A percentile compares a stretch with the other conserved stretches of the same genome.
Conservation (phyloP, 148 eudicot species). For the Arbutus unedo region DNA sequence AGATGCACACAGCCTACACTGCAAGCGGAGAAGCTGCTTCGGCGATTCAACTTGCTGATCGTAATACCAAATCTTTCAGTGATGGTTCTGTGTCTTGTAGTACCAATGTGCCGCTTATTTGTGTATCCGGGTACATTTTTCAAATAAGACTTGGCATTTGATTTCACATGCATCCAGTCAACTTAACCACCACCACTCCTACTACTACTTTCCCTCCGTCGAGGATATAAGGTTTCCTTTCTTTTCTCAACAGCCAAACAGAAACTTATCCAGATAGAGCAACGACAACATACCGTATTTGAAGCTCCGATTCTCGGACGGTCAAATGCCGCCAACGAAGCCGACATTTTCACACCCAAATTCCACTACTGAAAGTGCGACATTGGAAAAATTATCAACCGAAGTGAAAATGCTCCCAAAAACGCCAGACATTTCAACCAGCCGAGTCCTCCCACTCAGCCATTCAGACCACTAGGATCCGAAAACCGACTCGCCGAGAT, state of each 20-base stretch:
- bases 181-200: not conserved
- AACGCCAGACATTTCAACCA: conserved; percentile 9
- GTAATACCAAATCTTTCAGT: not conserved
- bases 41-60: not conserved
- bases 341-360: conserved; percentile 41
- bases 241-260: not conserved
- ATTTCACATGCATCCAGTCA: conserved; percentile 5
- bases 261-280: not conserved
- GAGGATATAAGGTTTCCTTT: not conserved
- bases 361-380: not conserved
- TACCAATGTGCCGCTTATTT: not conserved
- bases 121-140: not conserved
- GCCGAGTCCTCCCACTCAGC: conserved; percentile 8
- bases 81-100: not conserved
- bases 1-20: too few relatives aligned
- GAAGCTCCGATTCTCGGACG: conserved; percentile 55
- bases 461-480: conserved; percentile 22
- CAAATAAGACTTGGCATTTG: not conserved
- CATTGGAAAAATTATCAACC: not conserved
- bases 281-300: conserved; percentile 38
- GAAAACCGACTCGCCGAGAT: conserved; percentile 7
- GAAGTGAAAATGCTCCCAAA: not conserved
- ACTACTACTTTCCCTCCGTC: not conserved
- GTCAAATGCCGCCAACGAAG: conserved; percentile 49
- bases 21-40: too few relatives aligned